These are phyloP conservation scores for Cyphellophora europaea DNA, from an alignment of 2,329 filamentous ascomycete species.

Conservation along the genomic window DNA sequence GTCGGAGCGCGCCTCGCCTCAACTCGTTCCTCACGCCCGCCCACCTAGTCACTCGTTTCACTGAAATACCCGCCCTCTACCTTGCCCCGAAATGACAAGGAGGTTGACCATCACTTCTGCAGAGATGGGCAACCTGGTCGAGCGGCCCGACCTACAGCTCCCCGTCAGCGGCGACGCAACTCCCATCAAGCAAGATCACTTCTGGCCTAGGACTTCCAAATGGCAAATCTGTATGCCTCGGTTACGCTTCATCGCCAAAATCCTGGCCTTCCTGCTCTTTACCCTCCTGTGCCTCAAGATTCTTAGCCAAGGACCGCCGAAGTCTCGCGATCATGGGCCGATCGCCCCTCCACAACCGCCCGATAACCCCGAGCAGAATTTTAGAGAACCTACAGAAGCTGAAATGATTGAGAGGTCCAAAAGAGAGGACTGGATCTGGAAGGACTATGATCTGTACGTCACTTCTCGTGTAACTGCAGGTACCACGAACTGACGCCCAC, in stretches of 20 bases:
- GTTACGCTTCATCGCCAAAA: conserved; percentile 15
- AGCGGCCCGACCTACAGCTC: conserved; percentile 15
- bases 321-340: neutral
- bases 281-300: conserved; percentile 12
- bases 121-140: conserved; percentile 18
- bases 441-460: conserved; percentile 18
- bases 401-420: conserved; percentile 15
- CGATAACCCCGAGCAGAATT: conserved; percentile 4
- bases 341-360: conserved; percentile 6
- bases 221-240: conserved; percentile 21
- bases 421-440: conserved; percentile 19
- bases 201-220: conserved; percentile 20
- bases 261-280: conserved; percentile 11
- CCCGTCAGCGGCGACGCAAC: conserved; percentile 12
- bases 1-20: too few species aligned
- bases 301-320: conserved; percentile 11
- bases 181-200: conserved; percentile 16
- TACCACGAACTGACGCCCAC: neutral
- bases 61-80: too few species aligned
- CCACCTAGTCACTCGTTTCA: too few species aligned
- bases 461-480: neutral
- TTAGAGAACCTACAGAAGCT: conserved; percentile 10
- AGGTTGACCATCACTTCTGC: conserved; percentile 18
- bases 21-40: too few species aligned
- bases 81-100: too few species aligned